A percentile compares a stretch with the other conserved stretches of the same genome.
phyloP scores from a whole-genome alignment of 352 stramenopile species.

The Globisporangium cylindrosporum region DNA sequence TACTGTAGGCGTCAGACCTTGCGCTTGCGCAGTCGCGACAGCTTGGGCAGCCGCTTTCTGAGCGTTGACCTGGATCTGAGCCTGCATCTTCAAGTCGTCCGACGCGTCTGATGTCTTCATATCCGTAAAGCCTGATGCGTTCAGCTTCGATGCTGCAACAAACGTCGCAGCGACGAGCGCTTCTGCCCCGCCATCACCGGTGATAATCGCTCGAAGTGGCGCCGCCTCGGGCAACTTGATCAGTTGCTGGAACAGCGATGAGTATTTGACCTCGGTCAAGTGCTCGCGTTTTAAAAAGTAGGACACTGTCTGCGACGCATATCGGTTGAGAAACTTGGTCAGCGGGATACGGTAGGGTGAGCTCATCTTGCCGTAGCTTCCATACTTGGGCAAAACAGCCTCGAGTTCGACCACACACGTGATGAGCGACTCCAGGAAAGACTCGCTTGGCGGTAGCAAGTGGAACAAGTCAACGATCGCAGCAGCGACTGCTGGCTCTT shows the following conservation, averaged over 20 bases:
- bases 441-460: slow-evolving; percentile 91
- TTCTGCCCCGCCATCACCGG: slow-evolving; percentile 82
- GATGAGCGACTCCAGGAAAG: slow-evolving; percentile 95
- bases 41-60: slow-evolving; percentile 82
- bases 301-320: slow-evolving; percentile 77
- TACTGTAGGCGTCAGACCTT: slow-evolving; percentile 65
- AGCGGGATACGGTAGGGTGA: slow-evolving; percentile 93
- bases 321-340: slow-evolving; percentile 92
- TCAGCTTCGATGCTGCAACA: slow-evolving; percentile 61
- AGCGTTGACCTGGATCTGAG: slow-evolving; percentile 83
- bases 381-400: slow-evolving; percentile 88
- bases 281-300: slow-evolving; percentile 89
- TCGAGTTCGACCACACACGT: slow-evolving; percentile 95
- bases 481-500: slow-evolving; percentile 94
- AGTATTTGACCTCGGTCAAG: slow-evolving; percentile 86
- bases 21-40: slow-evolving; percentile 68
- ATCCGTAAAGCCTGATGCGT: slow-evolving; percentile 33
- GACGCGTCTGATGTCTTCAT: slow-evolving; percentile 34
- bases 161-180: slow-evolving; percentile 93
- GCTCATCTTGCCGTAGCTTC: slow-evolving; percentile 83
- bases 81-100: slow-evolving; percentile 79
- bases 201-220: slow-evolving; percentile 87
- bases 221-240: slow-evolving; percentile 89
- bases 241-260: slow-evolving; percentile 93
- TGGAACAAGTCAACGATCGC: slow-evolving; percentile 96